Evolutionary conservation across 805 yeast genomes (phyloP), one percentile per base, ranked within the genome.

Genomic region (Metschnikowia vanudenii): DNA sequence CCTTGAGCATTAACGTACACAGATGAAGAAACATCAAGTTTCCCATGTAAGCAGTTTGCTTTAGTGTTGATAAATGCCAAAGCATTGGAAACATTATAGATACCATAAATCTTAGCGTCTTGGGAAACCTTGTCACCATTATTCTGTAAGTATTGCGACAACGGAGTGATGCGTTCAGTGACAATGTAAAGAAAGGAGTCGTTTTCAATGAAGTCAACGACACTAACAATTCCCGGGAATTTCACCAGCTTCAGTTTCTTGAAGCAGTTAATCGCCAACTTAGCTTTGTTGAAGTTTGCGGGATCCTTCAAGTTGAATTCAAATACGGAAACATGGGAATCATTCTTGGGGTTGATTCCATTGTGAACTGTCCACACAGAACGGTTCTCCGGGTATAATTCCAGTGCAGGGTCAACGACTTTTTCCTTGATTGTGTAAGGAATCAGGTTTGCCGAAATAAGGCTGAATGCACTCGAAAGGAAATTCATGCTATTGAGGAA

Each of bases 1-100:
- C 97, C 96, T 26, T 73, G 76, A 11, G 45, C 41, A 45, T 79
- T 84, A 13, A 88, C 81, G 60, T 69, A 90, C 1, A 91, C 75
- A 1, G 86, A 78, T 4, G 49, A 40, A 34, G 77, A 71, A 10
- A 61, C 39, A 47, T 78, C 73, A 11, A 88, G 53, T 49, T 81
- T 80, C 5, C 90, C 92, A 58, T 87, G 85, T 5, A 85, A 68
- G 20, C 84, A 78, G 5, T 71, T 59, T 30, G 80, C 79, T 48
- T 80, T 85, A 20, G 64, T 69, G 52, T 84, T 83, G 40, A 87
- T 69, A 49, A 78, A 81, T 53, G 69, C 74, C 45, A 88, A 55
- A 0, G 87, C 78, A 34, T 70, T 70, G 1, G 81, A 69, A 2
- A 86, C 62, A n/a, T 71, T 71, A 51, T 77, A 75, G 1, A 85